Evolutionary conservation across 2,329 filamentous ascomycete genomes (phyloP).

Genomic region (Zymoseptoria crescenta): DNA sequence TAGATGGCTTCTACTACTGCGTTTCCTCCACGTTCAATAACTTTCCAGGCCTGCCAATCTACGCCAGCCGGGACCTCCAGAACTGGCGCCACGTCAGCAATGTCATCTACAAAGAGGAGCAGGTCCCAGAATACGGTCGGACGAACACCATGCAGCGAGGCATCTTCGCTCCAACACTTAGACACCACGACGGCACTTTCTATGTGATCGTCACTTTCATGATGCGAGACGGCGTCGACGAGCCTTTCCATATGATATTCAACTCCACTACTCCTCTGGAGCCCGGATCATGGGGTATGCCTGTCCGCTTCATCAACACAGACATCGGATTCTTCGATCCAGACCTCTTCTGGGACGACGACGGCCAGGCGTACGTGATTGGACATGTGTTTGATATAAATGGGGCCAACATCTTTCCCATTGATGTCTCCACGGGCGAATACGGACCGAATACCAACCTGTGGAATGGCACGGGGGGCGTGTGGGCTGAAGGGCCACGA

Average conservation of each 20-base stretch:
- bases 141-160: constrained; percentile 32
- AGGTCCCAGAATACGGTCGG: constrained; percentile 31
- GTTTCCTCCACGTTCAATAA: constrained; percentile 40
- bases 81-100: constrained; percentile 35
- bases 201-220: constrained; percentile 32
- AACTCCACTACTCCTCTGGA: neutral
- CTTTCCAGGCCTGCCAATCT: constrained; percentile 40
- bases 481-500: constrained; percentile 29
- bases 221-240: constrained; percentile 27
- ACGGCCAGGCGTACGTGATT: constrained; percentile 46
- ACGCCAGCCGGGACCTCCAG: constrained; percentile 38
- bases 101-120: constrained; percentile 30
- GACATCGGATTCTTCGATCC: constrained; percentile 14
- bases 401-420: constrained; percentile 14
- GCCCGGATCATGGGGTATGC: neutral
- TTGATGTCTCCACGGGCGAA: constrained; percentile 30
- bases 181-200: constrained; percentile 34
- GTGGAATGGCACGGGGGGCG: constrained; percentile 32
- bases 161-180: constrained; percentile 36
- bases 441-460: constrained; percentile 16
- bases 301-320: neutral
- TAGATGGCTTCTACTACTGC: constrained; percentile 39
- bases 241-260: neutral
- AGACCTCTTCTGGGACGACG: constrained; percentile 45
- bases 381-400: constrained; percentile 25